Conservation (phyloP, 2,329 filamentous ascomycete genomes). For the Cladosporium oxysporum region DNA sequence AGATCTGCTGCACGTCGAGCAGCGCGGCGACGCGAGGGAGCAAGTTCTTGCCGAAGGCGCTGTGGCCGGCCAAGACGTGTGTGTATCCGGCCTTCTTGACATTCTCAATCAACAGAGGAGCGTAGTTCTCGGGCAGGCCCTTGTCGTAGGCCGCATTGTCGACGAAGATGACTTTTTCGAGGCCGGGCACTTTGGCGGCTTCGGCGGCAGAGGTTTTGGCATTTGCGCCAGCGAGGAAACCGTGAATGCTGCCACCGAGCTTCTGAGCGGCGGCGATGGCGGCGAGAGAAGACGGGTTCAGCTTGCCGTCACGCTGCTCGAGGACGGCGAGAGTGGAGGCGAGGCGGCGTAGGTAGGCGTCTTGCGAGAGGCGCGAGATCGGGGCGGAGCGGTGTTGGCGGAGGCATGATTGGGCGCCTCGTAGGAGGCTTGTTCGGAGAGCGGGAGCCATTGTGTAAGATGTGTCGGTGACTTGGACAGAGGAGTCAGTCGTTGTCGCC, state of each 20-base stretch:
- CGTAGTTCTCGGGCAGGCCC: constrained; percentile 90
- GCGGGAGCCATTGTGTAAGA: constrained; percentile 19
- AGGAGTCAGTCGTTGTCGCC: background rate
- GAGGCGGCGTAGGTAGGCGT: constrained; percentile 65
- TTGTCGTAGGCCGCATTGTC: constrained; percentile 92
- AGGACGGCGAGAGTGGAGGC: constrained; percentile 88
- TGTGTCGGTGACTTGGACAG: background rate
- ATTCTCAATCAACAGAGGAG: constrained; percentile 90
- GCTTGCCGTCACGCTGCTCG: constrained; percentile 87
- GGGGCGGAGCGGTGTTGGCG: constrained; percentile 33
- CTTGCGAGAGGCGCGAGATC: constrained; percentile 46
- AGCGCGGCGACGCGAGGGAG: constrained; percentile 89
- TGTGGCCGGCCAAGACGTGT: constrained; percentile 86
- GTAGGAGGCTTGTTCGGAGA: constrained; percentile 25
- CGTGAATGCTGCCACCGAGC: constrained; percentile 81
- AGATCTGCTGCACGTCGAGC: constrained; percentile 89
- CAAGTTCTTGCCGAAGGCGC: constrained; percentile 94
- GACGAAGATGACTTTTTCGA: constrained; percentile 88
- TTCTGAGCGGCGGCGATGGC: constrained; percentile 84
- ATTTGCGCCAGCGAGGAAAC: constrained; percentile 79
- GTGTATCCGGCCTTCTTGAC: constrained; percentile 95
- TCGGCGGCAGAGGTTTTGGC: constrained; percentile 76
- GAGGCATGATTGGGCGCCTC: constrained; percentile 36
- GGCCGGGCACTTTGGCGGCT: constrained; percentile 82
- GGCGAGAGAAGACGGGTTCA: constrained; percentile 79